Evolutionary conservation across 2,329 filamentous ascomycete genomes (phyloP).

Genomic region (Talaromyces amestolkiae): DNA sequence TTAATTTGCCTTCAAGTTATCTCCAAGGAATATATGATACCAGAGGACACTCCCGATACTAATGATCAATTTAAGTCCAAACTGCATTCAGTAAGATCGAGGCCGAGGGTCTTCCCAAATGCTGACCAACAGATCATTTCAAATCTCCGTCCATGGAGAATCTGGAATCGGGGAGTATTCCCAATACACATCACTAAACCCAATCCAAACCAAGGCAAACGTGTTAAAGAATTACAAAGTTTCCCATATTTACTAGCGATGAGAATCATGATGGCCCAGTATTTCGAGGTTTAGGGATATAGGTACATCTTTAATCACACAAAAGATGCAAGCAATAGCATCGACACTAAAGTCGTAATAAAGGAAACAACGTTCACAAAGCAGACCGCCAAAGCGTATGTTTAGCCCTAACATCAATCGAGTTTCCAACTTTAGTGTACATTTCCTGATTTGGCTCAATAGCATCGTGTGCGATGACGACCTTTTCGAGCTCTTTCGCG

Average conservation of each 20-base stretch:
- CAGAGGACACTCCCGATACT: too few relatives aligned
- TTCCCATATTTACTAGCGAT: neutral
- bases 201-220: neutral
- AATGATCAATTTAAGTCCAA: too few relatives aligned
- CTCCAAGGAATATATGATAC: too few relatives aligned
- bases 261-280: neutral
- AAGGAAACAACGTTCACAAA: neutral
- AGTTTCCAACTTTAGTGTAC: neutral
- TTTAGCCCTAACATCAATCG: neutral
- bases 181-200: too few relatives aligned
- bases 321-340: neutral
- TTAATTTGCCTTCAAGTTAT: too few relatives aligned
- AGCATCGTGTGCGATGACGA: neutral
- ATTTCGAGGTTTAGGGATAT: neutral
- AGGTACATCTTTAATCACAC: neutral
- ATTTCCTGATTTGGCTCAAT: neutral
- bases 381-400: neutral
- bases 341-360: neutral
- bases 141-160: too few relatives aligned
- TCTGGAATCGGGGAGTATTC: too few relatives aligned
- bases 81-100: too few relatives aligned
- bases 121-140: too few relatives aligned
- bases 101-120: too few relatives aligned
- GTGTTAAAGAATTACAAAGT: neutral
- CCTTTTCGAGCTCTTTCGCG: neutral